A percentile compares a stretch with the other conserved stretches of the same genome.
Evolutionary conservation across 352 stramenopile species (phyloP).

Genomic region (Phytophthora fragariaefolia): DNA sequence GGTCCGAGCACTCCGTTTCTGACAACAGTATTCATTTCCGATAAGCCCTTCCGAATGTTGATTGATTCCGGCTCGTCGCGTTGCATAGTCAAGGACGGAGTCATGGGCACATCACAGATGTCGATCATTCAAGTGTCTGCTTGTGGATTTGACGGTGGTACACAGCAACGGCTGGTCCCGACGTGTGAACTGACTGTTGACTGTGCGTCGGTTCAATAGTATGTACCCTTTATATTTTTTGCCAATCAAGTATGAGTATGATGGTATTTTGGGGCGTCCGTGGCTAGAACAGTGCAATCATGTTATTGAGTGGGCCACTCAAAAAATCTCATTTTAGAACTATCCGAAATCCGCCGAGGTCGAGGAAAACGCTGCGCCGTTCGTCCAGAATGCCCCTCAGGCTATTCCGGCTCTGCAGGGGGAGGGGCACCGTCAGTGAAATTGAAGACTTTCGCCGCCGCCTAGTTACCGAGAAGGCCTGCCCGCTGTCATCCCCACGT

Average conservation of each 20-base stretch:
- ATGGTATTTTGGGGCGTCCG: constrained; percentile 4
- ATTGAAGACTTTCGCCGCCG: no score
- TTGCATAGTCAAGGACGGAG: constrained; percentile 4
- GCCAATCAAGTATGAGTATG: constrained; percentile 10
- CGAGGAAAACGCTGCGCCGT: no score
- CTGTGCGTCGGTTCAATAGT: constrained; percentile 1
- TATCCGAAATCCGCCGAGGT: no score
- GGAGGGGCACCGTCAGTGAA: no score
- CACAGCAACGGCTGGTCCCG: background rate
- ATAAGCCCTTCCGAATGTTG: background rate
- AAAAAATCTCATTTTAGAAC: no score
- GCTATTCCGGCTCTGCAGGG: no score
- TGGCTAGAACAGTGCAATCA: constrained; percentile 6
- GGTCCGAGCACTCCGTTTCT: background rate
- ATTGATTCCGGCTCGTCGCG: constrained; percentile 6
- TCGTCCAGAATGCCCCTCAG: no score
- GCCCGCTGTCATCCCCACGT: no score
- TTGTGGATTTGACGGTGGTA: constrained; percentile 6
- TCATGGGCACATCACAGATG: background rate
- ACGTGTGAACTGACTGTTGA: background rate
- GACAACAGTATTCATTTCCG: background rate
- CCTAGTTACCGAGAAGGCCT: no score
- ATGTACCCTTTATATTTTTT: constrained; percentile 6
- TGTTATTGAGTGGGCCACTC: constrained; percentile 3
- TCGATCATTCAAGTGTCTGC: background rate